Evolutionary conservation across 768 basidiomycete genomes (phyloP), one percentile per base, ranked within the genome.

Genomic region (Cystobasidium ongulense): DNA sequence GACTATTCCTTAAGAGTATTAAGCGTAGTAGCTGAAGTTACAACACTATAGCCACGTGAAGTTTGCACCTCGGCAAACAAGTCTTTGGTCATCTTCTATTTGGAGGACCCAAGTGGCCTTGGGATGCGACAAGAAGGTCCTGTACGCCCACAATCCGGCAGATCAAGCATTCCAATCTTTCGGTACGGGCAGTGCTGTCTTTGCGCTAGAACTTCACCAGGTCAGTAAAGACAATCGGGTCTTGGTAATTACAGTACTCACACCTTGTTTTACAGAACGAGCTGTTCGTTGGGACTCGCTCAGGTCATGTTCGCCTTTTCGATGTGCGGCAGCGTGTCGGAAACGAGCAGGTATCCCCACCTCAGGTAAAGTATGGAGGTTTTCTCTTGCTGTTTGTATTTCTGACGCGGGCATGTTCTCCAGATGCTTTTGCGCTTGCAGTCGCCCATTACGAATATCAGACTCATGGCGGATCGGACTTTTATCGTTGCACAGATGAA

Each of bases 121-220:
- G 57, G 73, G 73, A 18, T 66, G 73, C 36, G 73, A 74, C 61
- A 74, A 74, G 73, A 65, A 65, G 36, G 50, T 71, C 27, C 65
- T 74, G 15, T 54, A 29, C 46, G 1, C 65, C 2, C 23, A 35
- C 7, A 43, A 68, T 36, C 36, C 53, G 1, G 31, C 66, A 10
- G 23, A 27, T 15, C 23, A 36, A n/a, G 46, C 25, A 1, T 39
- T 74, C 18, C 33, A 33, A 23, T 66, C 50, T 18, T 41, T 50
- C 23, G 50, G 31, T 5, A 74, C 70, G 7, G 73, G 41, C 21
- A 66, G 63, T 54, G 63, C 73, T 31, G 73, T 74, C 13, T 65
- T 74, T 38, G 38, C 73, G 13, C 13, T 74, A 25, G 50, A 64
- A 3, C 31, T 43, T 17, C 21, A 35, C 25, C 27, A 73, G 66